Percentiles rank a stretch among this genome's conserved stretches.
These are phyloP conservation scores for Talaromyces sp. DNA, from an alignment of 2,329 filamentous ascomycete genomes.

Conservation along the genomic window DNA sequence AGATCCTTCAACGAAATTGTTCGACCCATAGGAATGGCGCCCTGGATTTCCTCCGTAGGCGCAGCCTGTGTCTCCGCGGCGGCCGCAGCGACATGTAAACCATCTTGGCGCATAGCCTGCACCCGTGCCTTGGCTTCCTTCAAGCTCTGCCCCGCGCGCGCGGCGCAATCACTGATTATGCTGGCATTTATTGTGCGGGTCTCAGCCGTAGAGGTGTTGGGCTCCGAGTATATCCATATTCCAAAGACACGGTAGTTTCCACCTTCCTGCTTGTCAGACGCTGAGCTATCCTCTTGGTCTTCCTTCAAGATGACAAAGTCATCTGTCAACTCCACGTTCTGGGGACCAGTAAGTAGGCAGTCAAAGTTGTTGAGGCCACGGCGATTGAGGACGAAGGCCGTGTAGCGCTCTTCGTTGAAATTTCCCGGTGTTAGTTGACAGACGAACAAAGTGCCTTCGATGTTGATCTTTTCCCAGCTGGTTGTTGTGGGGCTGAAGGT, in stretches of 20 bases:
- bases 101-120: slow-evolving; percentile 38
- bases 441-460: slow-evolving; percentile 88
- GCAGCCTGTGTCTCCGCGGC: slow-evolving; percentile 32
- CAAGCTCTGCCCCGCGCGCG: slow-evolving; percentile 54
- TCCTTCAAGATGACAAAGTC: slow-evolving; percentile 64
- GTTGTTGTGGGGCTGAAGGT: slow-evolving; percentile 67
- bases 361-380: slow-evolving; percentile 71
- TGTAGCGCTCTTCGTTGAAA: slow-evolving; percentile 52
- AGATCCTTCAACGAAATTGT: slow-evolving; percentile 57
- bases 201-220: slow-evolving; percentile 58
- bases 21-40: slow-evolving; percentile 54
- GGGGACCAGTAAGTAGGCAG: slow-evolving; percentile 60
- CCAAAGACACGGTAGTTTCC: slow-evolving; percentile 54
- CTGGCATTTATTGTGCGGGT: slow-evolving; percentile 55
- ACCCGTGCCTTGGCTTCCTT: slow-evolving; percentile 46
- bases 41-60: slow-evolving; percentile 41
- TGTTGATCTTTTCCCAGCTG: slow-evolving; percentile 80
- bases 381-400: slow-evolving; percentile 72
- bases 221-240: slow-evolving; percentile 67
- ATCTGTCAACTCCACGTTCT: slow-evolving; percentile 66
- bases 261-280: not conserved
- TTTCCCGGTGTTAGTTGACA: slow-evolving; percentile 61
- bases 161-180: slow-evolving; percentile 59
- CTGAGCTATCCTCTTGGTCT: slow-evolving; percentile 33
- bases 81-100: slow-evolving; percentile 35